phyloP scores from a whole-genome alignment of 1,284 basidiomycete species.

The Megacollybia platyphylla region DNA sequence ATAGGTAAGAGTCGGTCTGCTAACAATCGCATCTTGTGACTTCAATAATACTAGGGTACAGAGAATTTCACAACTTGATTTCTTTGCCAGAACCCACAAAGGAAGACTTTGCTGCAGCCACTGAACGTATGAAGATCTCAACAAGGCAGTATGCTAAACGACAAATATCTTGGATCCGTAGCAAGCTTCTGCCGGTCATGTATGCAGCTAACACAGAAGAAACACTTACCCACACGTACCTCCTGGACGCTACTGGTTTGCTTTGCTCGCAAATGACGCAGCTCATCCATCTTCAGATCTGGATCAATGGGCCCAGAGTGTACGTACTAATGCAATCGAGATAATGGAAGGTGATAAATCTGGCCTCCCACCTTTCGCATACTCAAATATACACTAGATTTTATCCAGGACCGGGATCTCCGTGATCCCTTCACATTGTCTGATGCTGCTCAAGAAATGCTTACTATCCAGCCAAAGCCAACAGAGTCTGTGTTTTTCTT shows the following conservation, averaged over 20 bases:
- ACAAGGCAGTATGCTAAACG: constrained; percentile 89
- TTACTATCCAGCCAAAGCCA: constrained; percentile 29
- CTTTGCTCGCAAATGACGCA: constrained; percentile 1
- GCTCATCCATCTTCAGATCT: constrained; percentile 7
- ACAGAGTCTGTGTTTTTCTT: constrained; percentile 27
- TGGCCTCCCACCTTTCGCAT: background rate
- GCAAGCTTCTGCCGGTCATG: constrained; percentile 78
- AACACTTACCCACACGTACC: constrained; percentile 27
- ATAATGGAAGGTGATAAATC: constrained; percentile 29
- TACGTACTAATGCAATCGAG: constrained; percentile 33
- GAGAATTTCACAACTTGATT: constrained; percentile 73
- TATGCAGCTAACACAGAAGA: constrained; percentile 32
- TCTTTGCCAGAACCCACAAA: constrained; percentile 24
- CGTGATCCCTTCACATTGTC: constrained; percentile 52
- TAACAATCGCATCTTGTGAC: background rate
- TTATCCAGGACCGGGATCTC: constrained; percentile 39
- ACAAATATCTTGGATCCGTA: constrained; percentile 88
- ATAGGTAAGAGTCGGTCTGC: constrained; percentile 53
- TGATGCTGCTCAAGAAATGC: constrained; percentile 35
- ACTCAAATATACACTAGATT: constrained; percentile 28
- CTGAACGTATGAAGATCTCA: constrained; percentile 75
- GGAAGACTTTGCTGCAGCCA: constrained; percentile 40
- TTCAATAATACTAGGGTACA: constrained; percentile 52
- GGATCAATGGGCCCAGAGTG: constrained; percentile 43
- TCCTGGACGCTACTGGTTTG: constrained; percentile 71